Evolutionary conservation across 257 asterid genomes (phyloP).

Genomic region (Coffea eugenioides): DNA sequence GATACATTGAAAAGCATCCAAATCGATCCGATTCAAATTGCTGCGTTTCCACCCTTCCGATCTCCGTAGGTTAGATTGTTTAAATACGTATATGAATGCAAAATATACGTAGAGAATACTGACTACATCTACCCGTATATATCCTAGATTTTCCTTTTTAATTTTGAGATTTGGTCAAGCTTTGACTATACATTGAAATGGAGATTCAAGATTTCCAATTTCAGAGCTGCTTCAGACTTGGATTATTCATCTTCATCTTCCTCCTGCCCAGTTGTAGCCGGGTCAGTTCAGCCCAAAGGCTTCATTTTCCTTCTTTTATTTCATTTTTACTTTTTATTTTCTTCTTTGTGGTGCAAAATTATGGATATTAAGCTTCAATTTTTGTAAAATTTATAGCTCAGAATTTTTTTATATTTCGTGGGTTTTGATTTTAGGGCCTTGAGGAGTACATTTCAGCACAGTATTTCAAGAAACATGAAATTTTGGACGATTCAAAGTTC

Average conservation of each 20-base stretch:
- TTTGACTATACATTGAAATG: background rate
- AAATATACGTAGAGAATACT: too few species aligned
- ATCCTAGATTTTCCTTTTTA: too few species aligned
- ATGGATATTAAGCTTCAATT: background rate
- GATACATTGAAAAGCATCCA: too few species aligned
- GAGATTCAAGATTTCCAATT: background rate
- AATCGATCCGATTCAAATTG: too few species aligned
- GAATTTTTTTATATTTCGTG: background rate
- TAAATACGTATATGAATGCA: too few species aligned
- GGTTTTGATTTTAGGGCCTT: conserved; percentile 30
- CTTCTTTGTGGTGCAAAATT: background rate
- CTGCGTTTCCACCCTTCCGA: too few species aligned
- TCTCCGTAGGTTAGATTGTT: too few species aligned
- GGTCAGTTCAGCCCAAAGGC: conserved; percentile 6
- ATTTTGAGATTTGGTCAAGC: too few species aligned
- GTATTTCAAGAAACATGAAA: conserved; percentile 46
- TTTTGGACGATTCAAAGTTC: conserved; percentile 44
- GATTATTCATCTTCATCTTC: background rate
- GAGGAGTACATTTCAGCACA: conserved; percentile 42
- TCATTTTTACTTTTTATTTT: too few species aligned
- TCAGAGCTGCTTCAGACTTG: conserved; percentile 6
- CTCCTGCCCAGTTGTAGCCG: conserved; percentile 5
- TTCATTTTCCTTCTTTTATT: background rate
- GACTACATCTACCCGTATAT: too few species aligned
- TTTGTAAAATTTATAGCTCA: background rate